Percentiles rank a stretch among this genome's conserved stretches.
These are phyloP conservation scores for Colletotrichum musicola DNA, from an alignment of 2,329 filamentous ascomycete species.

Conservation along the genomic window DNA sequence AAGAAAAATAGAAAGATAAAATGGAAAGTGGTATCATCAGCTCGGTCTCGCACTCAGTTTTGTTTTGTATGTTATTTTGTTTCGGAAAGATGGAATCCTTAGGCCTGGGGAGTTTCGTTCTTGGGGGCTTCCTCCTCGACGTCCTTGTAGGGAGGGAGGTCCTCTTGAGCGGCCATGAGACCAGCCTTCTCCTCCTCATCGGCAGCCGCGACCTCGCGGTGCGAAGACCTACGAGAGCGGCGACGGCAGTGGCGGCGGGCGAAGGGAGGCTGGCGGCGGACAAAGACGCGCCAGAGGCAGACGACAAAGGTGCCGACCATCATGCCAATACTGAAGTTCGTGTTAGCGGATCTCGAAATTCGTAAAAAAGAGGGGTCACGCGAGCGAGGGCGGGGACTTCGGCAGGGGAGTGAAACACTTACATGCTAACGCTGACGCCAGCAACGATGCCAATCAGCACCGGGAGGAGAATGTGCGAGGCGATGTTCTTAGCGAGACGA, in stretches of 20 bases:
- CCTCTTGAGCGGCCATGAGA: slow-evolving; percentile 57
- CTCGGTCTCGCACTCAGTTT: slow-evolving; percentile 18
- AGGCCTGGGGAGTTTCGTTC: slow-evolving; percentile 28
- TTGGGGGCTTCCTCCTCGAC: slow-evolving; percentile 37
- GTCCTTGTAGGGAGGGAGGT: slow-evolving; percentile 46
- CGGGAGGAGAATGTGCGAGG: slow-evolving; percentile 74
- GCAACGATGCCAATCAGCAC: slow-evolving; percentile 77
- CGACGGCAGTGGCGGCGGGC: slow-evolving; percentile 48
- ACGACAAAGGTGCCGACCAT: slow-evolving; percentile 72
- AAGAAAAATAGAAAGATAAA: slow-evolving; percentile 31
- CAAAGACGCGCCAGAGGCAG: slow-evolving; percentile 67
- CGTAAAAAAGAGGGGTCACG: background rate
- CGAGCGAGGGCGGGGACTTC: background rate
- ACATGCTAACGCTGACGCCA: slow-evolving; percentile 76
- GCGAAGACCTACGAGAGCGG: slow-evolving; percentile 52
- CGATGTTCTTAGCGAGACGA: slow-evolving; percentile 66
- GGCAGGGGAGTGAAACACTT: slow-evolving; percentile 46
- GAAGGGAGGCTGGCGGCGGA: slow-evolving; percentile 54
- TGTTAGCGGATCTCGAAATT: slow-evolving; percentile 45
- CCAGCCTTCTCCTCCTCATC: slow-evolving; percentile 63
- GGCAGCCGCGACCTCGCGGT: slow-evolving; percentile 52
- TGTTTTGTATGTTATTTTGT: background rate
- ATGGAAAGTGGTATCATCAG: slow-evolving; percentile 38
- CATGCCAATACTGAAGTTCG: slow-evolving; percentile 68
- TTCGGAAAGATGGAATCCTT: background rate